Evolutionary conservation across 2,329 filamentous ascomycete genomes (phyloP).

Genomic region (Arthroderma sp.): DNA sequence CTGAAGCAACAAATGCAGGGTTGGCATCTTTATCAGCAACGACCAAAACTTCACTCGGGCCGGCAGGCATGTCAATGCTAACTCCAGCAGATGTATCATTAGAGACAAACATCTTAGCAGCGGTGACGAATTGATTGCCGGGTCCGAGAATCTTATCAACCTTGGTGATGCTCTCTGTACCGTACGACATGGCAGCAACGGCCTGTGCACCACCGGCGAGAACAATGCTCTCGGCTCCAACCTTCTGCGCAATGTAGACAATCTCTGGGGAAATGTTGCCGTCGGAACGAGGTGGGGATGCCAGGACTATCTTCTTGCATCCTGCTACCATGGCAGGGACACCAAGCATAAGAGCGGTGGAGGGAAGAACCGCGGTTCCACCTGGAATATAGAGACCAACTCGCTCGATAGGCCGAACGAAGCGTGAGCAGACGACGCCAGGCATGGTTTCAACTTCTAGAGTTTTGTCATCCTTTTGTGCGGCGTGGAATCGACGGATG

Average conservation of each 20-base stretch:
- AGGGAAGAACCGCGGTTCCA: conserved; percentile 91
- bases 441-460: conserved; percentile 94
- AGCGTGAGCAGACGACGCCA: conserved; percentile 85
- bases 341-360: conserved; percentile 93
- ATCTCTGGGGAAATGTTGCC: conserved; percentile 92
- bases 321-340: conserved; percentile 96
- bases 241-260: conserved; percentile 92
- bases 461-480: conserved; percentile 72
- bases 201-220: conserved; percentile 92
- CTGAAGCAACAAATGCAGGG: conserved; percentile 88
- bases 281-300: conserved; percentile 78
- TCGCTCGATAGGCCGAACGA: conserved; percentile 79
- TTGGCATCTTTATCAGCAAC: conserved; percentile 79
- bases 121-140: conserved; percentile 96
- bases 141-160: conserved; percentile 98
- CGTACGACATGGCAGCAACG: conserved; percentile 92
- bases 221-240: conserved; percentile 90
- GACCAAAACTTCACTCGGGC: conserved; percentile 92
- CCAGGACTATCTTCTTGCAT: conserved; percentile 86
- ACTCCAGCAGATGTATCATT: conserved; percentile 95
- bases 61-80: conserved; percentile 96
- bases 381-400: conserved; percentile 96
- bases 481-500: conserved; percentile 84
- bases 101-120: conserved; percentile 94
- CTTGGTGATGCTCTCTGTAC: conserved; percentile 85